Evolutionary conservation across 495 filamentous ascomycete genomes (phyloP).

Genomic region (Barbatosphaeria neglecta): DNA sequence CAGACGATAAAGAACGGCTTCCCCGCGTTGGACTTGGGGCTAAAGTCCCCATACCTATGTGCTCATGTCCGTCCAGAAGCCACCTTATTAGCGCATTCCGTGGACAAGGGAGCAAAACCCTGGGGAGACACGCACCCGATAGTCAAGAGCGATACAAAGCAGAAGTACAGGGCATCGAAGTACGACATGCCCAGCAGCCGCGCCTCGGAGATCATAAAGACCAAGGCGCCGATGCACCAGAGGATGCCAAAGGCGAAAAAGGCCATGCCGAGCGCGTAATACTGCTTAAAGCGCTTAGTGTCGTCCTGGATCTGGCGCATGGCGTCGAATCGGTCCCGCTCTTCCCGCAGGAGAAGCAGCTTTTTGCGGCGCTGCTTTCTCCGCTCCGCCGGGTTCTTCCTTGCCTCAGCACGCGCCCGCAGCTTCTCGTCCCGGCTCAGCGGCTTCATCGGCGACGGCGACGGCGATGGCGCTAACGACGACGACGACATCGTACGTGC

Average conservation of each 20-base stretch:
- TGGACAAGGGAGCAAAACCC: too few relatives aligned
- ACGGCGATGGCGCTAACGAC: background rate
- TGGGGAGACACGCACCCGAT: constrained; percentile 52
- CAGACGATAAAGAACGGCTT: constrained; percentile 73
- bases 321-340: constrained; percentile 60
- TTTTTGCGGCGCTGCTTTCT: constrained; percentile 42
- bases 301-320: constrained; percentile 64
- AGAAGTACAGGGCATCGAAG: constrained; percentile 62
- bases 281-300: constrained; percentile 47
- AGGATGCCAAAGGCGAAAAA: constrained; percentile 45
- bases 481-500: background rate
- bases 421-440: constrained; percentile 14
- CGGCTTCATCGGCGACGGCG: background rate
- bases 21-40: constrained; percentile 52
- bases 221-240: constrained; percentile 62
- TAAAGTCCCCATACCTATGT: constrained; percentile 59
- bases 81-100: too few relatives aligned
- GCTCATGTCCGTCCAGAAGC: too few relatives aligned
- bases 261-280: constrained; percentile 48
- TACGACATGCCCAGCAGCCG: constrained; percentile 48
- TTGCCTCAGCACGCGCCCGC: constrained; percentile 36
- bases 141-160: constrained; percentile 62
- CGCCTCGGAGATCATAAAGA: constrained; percentile 42
- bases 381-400: constrained; percentile 45
- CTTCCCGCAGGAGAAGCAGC: constrained; percentile 36